These are phyloP conservation scores for Nakaseomyces kungkrabaensis DNA, from an alignment of 1,139 yeast genomes.

Conservation along the genomic window DNA sequence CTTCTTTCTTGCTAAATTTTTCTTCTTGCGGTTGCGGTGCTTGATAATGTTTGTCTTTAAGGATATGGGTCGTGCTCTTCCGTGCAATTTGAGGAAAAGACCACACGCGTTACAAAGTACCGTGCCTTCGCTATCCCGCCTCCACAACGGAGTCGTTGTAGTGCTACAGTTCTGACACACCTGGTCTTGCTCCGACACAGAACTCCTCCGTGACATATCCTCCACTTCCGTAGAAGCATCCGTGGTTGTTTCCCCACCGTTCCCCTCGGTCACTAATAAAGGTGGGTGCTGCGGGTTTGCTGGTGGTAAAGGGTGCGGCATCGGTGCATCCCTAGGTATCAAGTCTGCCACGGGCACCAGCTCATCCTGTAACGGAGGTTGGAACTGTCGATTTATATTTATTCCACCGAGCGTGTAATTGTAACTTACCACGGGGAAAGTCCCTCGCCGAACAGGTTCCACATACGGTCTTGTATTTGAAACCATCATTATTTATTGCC, in stretches of 20 bases:
- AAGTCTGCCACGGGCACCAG: background rate
- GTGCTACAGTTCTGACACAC: conserved; percentile 83
- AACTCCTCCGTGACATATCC: background rate
- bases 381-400: background rate
- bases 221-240: background rate
- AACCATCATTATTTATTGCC: background rate
- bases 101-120: conserved; percentile 94
- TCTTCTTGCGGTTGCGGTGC: conserved; percentile 59
- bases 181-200: conserved; percentile 30
- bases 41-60: conserved; percentile 82
- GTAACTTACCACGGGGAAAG: background rate
- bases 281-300: too few relatives aligned
- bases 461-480: background rate
- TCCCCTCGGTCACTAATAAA: too few relatives aligned
- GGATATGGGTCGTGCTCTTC: conserved; percentile 80
- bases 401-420: background rate
- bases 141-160: conserved; percentile 86
- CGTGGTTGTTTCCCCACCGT: background rate
- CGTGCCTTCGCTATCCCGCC: conserved; percentile 85
- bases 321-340: background rate
- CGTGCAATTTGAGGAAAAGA: conserved; percentile 75
- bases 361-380: background rate
- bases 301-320: too few relatives aligned
- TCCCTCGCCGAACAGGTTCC: background rate
- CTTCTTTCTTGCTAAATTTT: background rate